Percentiles rank a stretch among this genome's conserved stretches.
phyloP scores from a whole-genome alignment of 108 stramenopile species.

The Pseudonitzschia pungens region DNA sequence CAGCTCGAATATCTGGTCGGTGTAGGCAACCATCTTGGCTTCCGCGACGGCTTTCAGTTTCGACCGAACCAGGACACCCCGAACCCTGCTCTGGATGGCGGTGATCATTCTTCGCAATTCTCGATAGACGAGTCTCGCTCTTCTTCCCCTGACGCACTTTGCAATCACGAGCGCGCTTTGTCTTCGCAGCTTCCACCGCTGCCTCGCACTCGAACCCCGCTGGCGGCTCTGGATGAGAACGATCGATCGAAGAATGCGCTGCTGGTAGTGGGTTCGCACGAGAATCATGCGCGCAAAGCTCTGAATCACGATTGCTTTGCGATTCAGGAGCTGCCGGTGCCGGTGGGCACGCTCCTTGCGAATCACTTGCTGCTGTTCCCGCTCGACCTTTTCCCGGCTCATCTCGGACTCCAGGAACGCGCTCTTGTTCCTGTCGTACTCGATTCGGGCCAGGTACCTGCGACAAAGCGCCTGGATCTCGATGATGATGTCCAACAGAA shows the following conservation, averaged over 20 bases:
- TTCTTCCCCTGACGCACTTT: conserved; percentile 21
- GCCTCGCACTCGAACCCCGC: too few species aligned
- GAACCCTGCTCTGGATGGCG: conserved; percentile 33
- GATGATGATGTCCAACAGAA: conserved; percentile 39
- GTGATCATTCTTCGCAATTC: conserved; percentile 20
- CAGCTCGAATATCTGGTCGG: conserved; percentile 36
- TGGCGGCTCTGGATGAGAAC: conserved; percentile 25
- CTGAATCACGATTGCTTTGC: conserved; percentile 13
- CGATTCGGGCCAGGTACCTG: conserved; percentile 21
- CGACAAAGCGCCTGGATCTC: conserved; percentile 36
- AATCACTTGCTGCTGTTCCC: not conserved
- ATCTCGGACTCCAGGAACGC: not conserved
- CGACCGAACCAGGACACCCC: conserved; percentile 41
- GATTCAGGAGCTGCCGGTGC: not conserved
- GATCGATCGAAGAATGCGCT: conserved; percentile 4
- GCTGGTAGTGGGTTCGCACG: not conserved
- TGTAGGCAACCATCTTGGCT: conserved; percentile 26
- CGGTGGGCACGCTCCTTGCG: not conserved
- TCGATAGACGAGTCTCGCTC: conserved; percentile 10
- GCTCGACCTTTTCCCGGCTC: not conserved
- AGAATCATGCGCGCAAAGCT: conserved; percentile 10
- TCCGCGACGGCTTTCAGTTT: conserved; percentile 12
- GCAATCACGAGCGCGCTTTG: conserved; percentile 18
- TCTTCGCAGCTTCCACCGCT: conserved; percentile 5
- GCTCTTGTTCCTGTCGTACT: not conserved